phyloP scores from a whole-genome alignment of 108 stramenopile genomes.

The Nitzschia inconspicua region DNA sequence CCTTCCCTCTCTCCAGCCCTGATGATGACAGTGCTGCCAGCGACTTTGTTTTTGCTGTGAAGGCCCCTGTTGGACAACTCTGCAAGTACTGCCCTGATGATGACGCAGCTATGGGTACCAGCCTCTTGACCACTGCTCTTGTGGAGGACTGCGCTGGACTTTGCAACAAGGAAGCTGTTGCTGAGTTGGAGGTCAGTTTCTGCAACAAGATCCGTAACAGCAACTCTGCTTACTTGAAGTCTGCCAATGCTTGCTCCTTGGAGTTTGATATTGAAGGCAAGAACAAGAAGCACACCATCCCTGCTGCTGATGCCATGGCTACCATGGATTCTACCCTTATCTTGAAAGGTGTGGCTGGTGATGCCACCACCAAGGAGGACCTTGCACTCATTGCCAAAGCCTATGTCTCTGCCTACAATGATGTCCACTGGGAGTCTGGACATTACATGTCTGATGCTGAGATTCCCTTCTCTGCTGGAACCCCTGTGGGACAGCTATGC shows the following conservation, averaged over 20 bases:
- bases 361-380: slow-evolving; percentile 3
- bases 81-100: slow-evolving; percentile 3
- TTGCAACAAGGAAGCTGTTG: slow-evolving; percentile 7
- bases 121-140: slow-evolving; percentile 3
- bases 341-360: slow-evolving; percentile 4
- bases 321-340: slow-evolving; percentile 4
- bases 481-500: background rate
- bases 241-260: background rate
- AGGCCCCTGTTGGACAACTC: slow-evolving; percentile 2
- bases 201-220: background rate
- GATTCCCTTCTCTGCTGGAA: slow-evolving; percentile 7
- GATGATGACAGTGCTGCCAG: background rate
- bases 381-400: slow-evolving; percentile 9
- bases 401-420: slow-evolving; percentile 12
- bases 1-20: background rate
- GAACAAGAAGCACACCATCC: background rate
- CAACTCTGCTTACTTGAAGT: background rate
- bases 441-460: slow-evolving; percentile 11
- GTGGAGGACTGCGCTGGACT: slow-evolving; percentile 3
- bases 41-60: background rate
- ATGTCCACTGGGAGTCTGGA: slow-evolving; percentile 5
- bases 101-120: slow-evolving; percentile 2
- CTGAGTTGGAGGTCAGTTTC: slow-evolving; percentile 9
- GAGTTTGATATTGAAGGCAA: background rate
- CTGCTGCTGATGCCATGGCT: background rate